Base-by-base conservation (phyloP, 2,329 filamentous ascomycete genomes). In the Pyricularia sp. region DNA sequence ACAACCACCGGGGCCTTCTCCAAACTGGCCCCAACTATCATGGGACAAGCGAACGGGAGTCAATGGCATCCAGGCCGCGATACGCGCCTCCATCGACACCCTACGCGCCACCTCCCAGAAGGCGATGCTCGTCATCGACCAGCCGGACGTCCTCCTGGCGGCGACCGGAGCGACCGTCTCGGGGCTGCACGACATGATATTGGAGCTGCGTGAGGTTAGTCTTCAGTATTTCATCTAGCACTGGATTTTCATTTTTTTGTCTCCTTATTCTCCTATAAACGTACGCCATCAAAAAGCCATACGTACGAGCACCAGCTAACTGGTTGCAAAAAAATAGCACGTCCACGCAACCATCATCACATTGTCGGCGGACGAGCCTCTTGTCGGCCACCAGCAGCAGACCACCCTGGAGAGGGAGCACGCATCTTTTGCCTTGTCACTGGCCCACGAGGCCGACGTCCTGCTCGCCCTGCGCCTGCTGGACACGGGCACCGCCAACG, bases 401-500 rank as follows among this genome's bases (percentile, higher is more conserved):
- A 90, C 89, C 12, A 81, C 83, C 2, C 74, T 96, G 57, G 90
- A 94, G 73, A 83, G 79, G 62, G 83, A 88, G 66, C 86, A 91
- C 70, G 84, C 89, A 1, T 82, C 86, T n/a, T 84, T 96, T 66
- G 76, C 89, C 24, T 79, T 92, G 44, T 84, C 83, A 6, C 76
- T 88, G 68, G 89, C 88, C n/a, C 91, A 97, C 73, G 82, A 85
- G 70, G 90, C 92, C 9, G 77, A 84, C n/a, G 79, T 83, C 67
- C 82, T 93, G 3, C 76, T 96, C 70, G 85, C 89, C 67, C 77
- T 94, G 66, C 81, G 93, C 64, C 82, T 88, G 71, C 75, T 97
- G 67, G 92, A 96, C 72, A 96, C 92, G 0, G 93, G 93, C 0
- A 87, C 87, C n/a, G 93, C 93, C 67, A 88, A 84, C 73, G 93